Percentiles rank a stretch among this genome's conserved stretches.
phyloP scores from a whole-genome alignment of 2,329 filamentous ascomycete genomes.

The Claviceps humidiphila region DNA sequence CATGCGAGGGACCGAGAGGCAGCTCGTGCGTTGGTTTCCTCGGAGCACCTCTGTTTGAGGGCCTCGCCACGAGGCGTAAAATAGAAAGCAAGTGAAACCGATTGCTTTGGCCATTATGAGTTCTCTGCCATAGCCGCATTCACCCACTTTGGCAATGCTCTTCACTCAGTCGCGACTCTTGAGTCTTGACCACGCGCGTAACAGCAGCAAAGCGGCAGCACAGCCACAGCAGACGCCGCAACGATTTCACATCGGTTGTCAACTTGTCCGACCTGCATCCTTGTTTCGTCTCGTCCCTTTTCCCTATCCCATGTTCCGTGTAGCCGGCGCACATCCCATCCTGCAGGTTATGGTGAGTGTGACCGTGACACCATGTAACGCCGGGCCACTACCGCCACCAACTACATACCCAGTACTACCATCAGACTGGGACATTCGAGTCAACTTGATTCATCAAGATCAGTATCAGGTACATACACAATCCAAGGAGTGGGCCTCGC shows the following conservation, averaged over 20 bases:
- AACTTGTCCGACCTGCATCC: neutral
- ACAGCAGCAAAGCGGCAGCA: neutral
- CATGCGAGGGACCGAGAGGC: neutral
- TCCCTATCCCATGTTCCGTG: neutral
- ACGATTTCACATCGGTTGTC: neutral
- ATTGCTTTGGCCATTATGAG: conserved; percentile 2
- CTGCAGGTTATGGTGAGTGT: neutral
- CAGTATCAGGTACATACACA: too few relatives aligned
- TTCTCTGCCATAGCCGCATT: neutral
- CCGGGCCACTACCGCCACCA: neutral
- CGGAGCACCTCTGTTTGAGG: neutral
- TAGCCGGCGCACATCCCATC: neutral
- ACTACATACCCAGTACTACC: neutral
- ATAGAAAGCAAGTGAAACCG: conserved; percentile 3
- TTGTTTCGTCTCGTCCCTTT: neutral
- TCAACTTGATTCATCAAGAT: neutral
- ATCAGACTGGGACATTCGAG: neutral
- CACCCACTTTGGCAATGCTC: neutral
- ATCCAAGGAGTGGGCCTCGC: neutral
- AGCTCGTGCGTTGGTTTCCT: conserved; percentile 3
- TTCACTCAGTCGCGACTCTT: neutral
- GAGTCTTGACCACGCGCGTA: neutral
- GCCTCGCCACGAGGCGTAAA: neutral
- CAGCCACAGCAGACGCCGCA: neutral
- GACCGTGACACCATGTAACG: neutral